phyloP scores from a whole-genome alignment of 805 yeast genomes.

The Wickerhamiella vanderwaltii region DNA sequence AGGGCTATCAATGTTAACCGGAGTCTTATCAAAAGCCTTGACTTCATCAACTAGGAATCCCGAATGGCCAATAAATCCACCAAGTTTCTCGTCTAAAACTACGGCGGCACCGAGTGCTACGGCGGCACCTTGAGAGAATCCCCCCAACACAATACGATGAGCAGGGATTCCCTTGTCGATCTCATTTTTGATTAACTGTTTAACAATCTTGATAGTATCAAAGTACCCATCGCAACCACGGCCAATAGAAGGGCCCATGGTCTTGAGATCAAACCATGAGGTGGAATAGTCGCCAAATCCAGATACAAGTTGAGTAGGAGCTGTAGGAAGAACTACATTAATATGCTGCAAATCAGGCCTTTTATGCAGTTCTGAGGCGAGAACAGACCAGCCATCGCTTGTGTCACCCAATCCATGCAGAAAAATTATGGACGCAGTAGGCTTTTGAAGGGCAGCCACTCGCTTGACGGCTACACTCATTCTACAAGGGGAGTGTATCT shows the following conservation, averaged over 20 bases:
- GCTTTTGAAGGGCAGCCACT: conserved; percentile 32
- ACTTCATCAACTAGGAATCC: conserved; percentile 44
- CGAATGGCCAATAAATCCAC: conserved; percentile 64
- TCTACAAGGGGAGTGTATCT: no score
- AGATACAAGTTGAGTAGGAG: conserved; percentile 62
- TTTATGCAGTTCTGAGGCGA: conserved; percentile 46
- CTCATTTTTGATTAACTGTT: conserved; percentile 26
- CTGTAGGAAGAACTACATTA: conserved; percentile 81
- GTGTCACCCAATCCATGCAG: conserved; percentile 89
- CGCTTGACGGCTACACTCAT: conserved; percentile 24
- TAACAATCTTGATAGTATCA: conserved; percentile 23
- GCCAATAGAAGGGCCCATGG: conserved; percentile 19
- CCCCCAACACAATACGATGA: conserved; percentile 69
- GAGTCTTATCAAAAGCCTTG: conserved; percentile 13
- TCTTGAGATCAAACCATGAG: conserved; percentile 72
- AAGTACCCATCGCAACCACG: conserved; percentile 31
- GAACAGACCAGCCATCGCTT: conserved; percentile 82
- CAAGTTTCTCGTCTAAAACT: conserved; percentile 40
- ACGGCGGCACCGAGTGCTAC: conserved; percentile 36
- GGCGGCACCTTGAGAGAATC: conserved; percentile 92
- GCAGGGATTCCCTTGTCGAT: conserved; percentile 28
- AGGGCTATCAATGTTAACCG: conserved; percentile 52
- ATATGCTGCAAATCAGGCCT: conserved; percentile 39
- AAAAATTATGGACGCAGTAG: conserved; percentile 58
- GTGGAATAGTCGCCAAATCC: conserved; percentile 57